Percentiles rank a stretch among this genome's conserved stretches.
phyloP scores from a whole-genome alignment of 1,284 basidiomycete genomes.

The Puccinia hordei region DNA sequence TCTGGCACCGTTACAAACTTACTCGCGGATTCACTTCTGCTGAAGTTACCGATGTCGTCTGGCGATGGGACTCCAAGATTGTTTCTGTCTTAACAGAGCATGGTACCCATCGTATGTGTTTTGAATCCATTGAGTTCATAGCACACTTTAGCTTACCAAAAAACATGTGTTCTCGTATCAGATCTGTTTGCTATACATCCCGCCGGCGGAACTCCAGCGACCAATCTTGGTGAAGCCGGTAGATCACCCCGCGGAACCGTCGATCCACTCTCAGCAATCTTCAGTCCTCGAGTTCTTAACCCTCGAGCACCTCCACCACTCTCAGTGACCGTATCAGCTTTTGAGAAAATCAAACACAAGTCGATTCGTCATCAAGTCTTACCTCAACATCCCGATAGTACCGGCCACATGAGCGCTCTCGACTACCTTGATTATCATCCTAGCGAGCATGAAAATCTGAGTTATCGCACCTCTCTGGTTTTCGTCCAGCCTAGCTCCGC shows the following conservation, averaged over 20 bases:
- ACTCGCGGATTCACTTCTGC: conserved; percentile 42
- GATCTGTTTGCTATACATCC: conserved; percentile 49
- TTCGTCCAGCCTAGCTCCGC: conserved; percentile 16
- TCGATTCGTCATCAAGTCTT: neutral
- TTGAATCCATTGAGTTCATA: too few species aligned
- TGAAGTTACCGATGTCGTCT: conserved; percentile 30
- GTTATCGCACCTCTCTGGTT: conserved; percentile 15
- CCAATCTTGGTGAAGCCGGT: neutral
- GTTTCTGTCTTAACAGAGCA: conserved; percentile 43
- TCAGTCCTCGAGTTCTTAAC: conserved; percentile 26
- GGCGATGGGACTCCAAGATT: conserved; percentile 48
- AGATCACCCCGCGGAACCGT: neutral
- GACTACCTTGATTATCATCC: neutral
- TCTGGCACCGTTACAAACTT: conserved; percentile 50
- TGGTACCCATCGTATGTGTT: conserved; percentile 42
- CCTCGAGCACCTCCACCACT: conserved; percentile 30
- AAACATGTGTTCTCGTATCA: neutral
- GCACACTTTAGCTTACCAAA: too few species aligned
- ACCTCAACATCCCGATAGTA: neutral
- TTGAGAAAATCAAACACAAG: conserved; percentile 46
- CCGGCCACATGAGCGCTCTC: neutral
- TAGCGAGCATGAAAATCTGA: too few species aligned
- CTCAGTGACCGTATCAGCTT: conserved; percentile 38
- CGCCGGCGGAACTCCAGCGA: conserved; percentile 28
- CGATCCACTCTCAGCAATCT: conserved; percentile 21